These are phyloP conservation scores for Neurospora tetrasperma DNA, from an alignment of 495 filamentous ascomycete species.

Conservation along the genomic window DNA sequence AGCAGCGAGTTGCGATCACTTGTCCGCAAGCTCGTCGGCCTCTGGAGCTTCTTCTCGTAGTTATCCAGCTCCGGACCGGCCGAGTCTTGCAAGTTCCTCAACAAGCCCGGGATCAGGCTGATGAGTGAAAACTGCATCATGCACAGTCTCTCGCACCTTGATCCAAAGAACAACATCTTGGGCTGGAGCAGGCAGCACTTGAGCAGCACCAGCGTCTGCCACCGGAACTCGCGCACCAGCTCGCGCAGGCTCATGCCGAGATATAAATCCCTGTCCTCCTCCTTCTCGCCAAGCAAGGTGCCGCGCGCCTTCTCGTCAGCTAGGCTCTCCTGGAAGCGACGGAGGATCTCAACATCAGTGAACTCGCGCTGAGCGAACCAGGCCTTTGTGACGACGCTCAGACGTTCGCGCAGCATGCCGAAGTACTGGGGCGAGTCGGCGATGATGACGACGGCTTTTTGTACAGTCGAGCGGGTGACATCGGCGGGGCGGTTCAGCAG, in stretches of 20 bases:
- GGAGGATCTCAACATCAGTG: slow-evolving; percentile 39
- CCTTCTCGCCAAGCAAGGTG: slow-evolving; percentile 43
- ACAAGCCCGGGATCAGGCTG: slow-evolving; percentile 83
- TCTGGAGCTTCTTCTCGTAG: slow-evolving; percentile 64
- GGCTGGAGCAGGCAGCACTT: slow-evolving; percentile 90
- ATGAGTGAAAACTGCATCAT: slow-evolving; percentile 97
- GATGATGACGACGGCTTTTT: slow-evolving; percentile 97
- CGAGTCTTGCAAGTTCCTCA: slow-evolving; percentile 78
- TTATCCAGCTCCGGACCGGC: slow-evolving; percentile 82
- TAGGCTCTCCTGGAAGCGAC: slow-evolving; percentile 87
- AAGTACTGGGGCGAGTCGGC: slow-evolving; percentile 78
- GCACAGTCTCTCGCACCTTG: slow-evolving; percentile 86
- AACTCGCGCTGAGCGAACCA: slow-evolving; percentile 95
- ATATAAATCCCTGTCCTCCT: slow-evolving; percentile 73
- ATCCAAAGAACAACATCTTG: slow-evolving; percentile 99
- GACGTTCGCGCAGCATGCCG: slow-evolving; percentile 68
- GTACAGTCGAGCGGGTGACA: slow-evolving; percentile 89
- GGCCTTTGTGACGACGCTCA: slow-evolving; percentile 81
- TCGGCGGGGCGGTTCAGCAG: slow-evolving; percentile 71
- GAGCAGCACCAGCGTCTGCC: slow-evolving; percentile 86
- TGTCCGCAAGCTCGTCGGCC: slow-evolving; percentile 77
- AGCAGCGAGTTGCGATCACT: slow-evolving; percentile 86
- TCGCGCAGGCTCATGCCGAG: slow-evolving; percentile 87
- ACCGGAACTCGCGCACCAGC: slow-evolving; percentile 84
- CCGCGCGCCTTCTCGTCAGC: slow-evolving; percentile 49